Base-by-base conservation (phyloP, 2,329 filamentous ascomycete species). In the Paraphoma chrysanthemicola region DNA sequence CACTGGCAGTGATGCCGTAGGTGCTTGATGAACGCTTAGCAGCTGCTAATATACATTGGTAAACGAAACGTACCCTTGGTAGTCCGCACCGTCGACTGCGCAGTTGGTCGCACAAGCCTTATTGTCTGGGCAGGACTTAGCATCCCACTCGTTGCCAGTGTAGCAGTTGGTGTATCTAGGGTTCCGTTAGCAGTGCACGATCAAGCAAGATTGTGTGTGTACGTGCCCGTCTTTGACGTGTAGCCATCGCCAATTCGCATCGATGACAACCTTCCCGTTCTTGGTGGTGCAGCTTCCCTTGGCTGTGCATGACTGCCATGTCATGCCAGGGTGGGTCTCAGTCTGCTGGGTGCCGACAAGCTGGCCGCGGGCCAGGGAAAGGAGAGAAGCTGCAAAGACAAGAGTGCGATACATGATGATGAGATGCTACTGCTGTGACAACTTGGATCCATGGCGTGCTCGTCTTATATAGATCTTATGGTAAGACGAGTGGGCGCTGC, bases 1-100 rank as follows among this genome's bases (percentile, higher is more conserved):
- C 82, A 62, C 77, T 80, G 36, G 84, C 78, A 14, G 80, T 82
- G 61, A 85, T 81, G 54, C 85, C 77, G 43, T 79, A 78, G 14
- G 51, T 64, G n/a, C 62, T 36, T 36, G 10, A 36, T 10, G 6
- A 10, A 10, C 7, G 33, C 3, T 36, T 36, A 36, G 33, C 33
- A 14, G 14, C 14, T 7, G 6, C 3, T 10, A 10, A 14, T 10
- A 14, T 36, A 3, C 6, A 7, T 10, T 10, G 14, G 3, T 6
- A 7, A 36, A 10, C 14, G 33, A 6, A 7, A 36, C 33, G 33
- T 36, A 36, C 33, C 33, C 63, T 23, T 57, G 52, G 57, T 79
- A 79, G 53, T 79, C 75, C 18, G 74, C 76, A 38, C 77, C 77
- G 39, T 79, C 76, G 33, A 79, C 58, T 11, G 71, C 76, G 53